Base-by-base conservation (phyloP, 305 asterid genomes). In the Vinca major region DNA sequence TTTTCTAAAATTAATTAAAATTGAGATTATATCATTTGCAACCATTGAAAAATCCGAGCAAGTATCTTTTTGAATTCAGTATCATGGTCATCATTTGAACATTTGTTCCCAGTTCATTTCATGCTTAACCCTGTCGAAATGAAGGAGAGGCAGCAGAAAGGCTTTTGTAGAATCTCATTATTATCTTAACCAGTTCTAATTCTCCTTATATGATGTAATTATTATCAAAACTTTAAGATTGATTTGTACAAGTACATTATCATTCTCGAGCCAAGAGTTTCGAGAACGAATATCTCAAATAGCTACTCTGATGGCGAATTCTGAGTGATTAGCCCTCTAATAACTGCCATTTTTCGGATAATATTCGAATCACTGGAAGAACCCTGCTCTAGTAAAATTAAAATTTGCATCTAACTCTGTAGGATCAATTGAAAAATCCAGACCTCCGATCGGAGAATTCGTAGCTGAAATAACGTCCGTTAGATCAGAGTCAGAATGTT, bases 361-460 rank as follows among this genome's bases (percentile, higher is more conserved):
- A 0, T 51, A 45, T 65, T 66, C 73, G 44, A 62, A 69, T 76
- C 62, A 84, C 66, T 82, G 71, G 83, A 85, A 87, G 78, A 83
- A 85, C 62, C 82, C 86, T 0, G 81, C 78, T 75, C 69, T 66
- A 74, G 78, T 70, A 73, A 83, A 88, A 43, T 83, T 88, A 71
- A 88, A 86, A 70, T 84, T 80, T 49, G 89, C 87, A 72, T 87
- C 94, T 16, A 79, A 67, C 41, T 80, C 84, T n/a, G 68, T 73
- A n/a, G 78, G 86, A 19, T 86, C 86, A 54, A 75, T 75, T 19
- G 84, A 67, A 71, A 85, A 85, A 71, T 85, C 95, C 83, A 83
- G 77, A 39, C 90, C 85, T 56, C 84, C 87, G 47, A 80, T 83
- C 26, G 96, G 92, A 64, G 97, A 89, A 78, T 85, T 82, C 60